These are phyloP conservation scores for Gossypium stocksii DNA, from an alignment of 345 rosid genomes.

Conservation along the genomic window DNA sequence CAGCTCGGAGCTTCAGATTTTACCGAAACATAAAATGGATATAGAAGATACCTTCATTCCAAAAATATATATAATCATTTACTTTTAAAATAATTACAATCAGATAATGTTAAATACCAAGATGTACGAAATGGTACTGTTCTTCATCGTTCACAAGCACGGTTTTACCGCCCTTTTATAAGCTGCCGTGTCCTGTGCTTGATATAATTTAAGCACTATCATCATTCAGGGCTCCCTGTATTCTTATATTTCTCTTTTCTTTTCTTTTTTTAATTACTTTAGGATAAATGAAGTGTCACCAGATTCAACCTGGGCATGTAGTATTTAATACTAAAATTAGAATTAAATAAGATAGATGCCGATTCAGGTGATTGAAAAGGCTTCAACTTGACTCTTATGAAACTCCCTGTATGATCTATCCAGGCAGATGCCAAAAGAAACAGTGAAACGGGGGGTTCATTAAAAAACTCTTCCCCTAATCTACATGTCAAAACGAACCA, in stretches of 20 bases:
- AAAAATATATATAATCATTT: too few species aligned
- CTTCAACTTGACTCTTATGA: neutral
- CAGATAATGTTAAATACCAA: neutral
- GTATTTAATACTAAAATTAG: neutral
- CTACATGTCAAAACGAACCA: constrained; percentile 15
- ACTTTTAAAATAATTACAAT: neutral
- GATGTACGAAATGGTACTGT: neutral
- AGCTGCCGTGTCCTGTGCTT: neutral
- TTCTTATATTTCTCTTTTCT: too few species aligned
- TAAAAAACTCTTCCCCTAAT: neutral
- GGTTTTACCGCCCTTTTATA: neutral
- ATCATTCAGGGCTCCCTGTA: too few species aligned
- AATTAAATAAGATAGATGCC: neutral
- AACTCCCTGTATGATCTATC: neutral
- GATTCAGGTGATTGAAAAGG: neutral
- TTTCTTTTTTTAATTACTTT: neutral
- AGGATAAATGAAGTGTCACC: neutral
- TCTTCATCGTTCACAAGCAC: neutral
- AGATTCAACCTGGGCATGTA: neutral
- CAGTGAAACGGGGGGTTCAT: neutral
- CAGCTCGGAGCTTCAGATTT: neutral
- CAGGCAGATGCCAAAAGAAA: neutral
- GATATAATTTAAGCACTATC: neutral
- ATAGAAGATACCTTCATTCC: too few species aligned
- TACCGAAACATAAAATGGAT: neutral